phyloP scores from a whole-genome alignment of 2,329 filamentous ascomycete species.

The Cordyceps farinosa region DNA sequence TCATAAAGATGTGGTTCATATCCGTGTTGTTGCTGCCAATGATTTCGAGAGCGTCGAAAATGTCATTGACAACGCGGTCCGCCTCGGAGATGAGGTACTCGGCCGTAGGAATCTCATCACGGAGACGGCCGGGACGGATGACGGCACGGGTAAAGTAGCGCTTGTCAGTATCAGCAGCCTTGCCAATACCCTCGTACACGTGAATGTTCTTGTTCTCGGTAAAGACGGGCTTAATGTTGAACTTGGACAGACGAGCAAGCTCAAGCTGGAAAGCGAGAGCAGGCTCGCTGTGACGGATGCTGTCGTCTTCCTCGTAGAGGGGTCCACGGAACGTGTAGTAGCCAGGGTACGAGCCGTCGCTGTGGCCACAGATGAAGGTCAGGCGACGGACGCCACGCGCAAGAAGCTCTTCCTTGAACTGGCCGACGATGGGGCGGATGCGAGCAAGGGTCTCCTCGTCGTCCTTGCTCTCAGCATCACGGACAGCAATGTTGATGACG shows the following conservation, averaged over 20 bases:
- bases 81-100: constrained; percentile 98
- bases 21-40: constrained; percentile 99
- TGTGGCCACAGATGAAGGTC: constrained; percentile 94
- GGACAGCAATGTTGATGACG: constrained; percentile 88
- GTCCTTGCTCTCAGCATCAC: constrained; percentile 78
- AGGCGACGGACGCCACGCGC: constrained; percentile 80
- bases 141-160: constrained; percentile 97
- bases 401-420: constrained; percentile 79
- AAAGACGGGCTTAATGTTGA: constrained; percentile 97
- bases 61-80: constrained; percentile 94
- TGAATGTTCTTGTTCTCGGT: constrained; percentile 99
- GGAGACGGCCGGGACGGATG: constrained; percentile 86
- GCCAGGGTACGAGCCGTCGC: constrained; percentile 88
- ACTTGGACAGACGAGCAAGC: constrained; percentile 88
- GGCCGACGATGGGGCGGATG: constrained; percentile 70
- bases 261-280: constrained; percentile 98
- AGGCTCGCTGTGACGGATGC: constrained; percentile 95
- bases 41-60: constrained; percentile 95
- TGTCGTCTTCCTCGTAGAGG: constrained; percentile 82
- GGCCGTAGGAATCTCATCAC: constrained; percentile 96
- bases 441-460: constrained; percentile 77
- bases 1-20: constrained; percentile 99
- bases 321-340: constrained; percentile 99
- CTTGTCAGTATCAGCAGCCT: constrained; percentile 93
- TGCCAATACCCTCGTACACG: constrained; percentile 95